These are phyloP conservation scores for Yamadazyma diddensiae DNA, from an alignment of 1,139 yeast species.

Conservation along the genomic window DNA sequence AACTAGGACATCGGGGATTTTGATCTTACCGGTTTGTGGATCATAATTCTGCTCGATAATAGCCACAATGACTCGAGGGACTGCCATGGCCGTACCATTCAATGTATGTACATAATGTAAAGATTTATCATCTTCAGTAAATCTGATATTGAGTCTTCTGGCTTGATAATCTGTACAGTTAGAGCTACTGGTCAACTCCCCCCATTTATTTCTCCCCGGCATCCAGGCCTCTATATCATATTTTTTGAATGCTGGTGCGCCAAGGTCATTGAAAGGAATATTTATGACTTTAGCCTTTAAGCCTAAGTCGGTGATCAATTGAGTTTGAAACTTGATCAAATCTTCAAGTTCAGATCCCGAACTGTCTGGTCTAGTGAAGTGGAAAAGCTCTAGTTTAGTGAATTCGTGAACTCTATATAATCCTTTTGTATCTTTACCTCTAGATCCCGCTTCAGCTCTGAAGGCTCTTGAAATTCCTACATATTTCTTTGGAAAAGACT, in stretches of 20 bases:
- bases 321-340: conserved; percentile 62
- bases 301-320: conserved; percentile 64
- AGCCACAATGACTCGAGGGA: conserved; percentile 88
- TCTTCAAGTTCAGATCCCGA: conserved; percentile 56
- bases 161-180: conserved; percentile 93
- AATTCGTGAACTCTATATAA: conserved; percentile 95
- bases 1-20: conserved; percentile 66
- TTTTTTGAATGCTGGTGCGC: conserved; percentile 90
- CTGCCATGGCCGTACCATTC: conserved; percentile 95
- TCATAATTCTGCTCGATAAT: conserved; percentile 83
- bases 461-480: conserved; percentile 88
- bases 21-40: conserved; percentile 48
- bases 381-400: conserved; percentile 92
- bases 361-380: conserved; percentile 55
- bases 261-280: conserved; percentile 90
- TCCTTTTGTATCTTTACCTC: conserved; percentile 92
- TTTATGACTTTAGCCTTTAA: conserved; percentile 76
- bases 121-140: conserved; percentile 34
- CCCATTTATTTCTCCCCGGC: conserved; percentile 96
- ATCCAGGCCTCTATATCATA: conserved; percentile 97
- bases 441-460: conserved; percentile 96
- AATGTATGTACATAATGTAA: conserved; percentile 69
- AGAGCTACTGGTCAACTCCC: conserved; percentile 88
- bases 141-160: conserved; percentile 72
- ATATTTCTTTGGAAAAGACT: conserved; percentile 50